Evolutionary conservation across 2,329 filamentous ascomycete genomes (phyloP).

Genomic region (Clonostachys rosea): DNA sequence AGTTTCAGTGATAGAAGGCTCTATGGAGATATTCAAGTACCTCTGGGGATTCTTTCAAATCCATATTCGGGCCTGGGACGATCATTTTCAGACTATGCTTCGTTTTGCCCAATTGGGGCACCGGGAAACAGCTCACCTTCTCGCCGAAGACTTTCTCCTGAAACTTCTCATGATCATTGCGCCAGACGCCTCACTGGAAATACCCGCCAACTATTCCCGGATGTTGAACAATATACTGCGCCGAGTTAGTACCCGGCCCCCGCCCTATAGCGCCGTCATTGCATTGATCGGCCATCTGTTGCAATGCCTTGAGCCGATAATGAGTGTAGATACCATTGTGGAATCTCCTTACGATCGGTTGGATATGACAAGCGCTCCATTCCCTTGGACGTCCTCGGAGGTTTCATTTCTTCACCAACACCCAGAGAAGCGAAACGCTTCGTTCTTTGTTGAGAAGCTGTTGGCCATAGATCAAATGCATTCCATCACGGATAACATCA

Average conservation of each 20-base stretch:
- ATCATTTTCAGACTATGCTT: slow-evolving; percentile 69
- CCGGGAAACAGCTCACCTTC: slow-evolving; percentile 50
- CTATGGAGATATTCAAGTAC: slow-evolving; percentile 43
- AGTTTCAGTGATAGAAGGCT: slow-evolving; percentile 24
- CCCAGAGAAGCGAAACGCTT: slow-evolving; percentile 20
- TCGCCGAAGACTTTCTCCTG: slow-evolving; percentile 57
- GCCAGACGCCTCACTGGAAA: slow-evolving; percentile 48
- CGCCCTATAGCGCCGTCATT: slow-evolving; percentile 50
- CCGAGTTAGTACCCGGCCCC: slow-evolving; percentile 41
- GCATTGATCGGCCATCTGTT: slow-evolving; percentile 41
- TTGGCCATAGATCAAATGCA: slow-evolving; percentile 56
- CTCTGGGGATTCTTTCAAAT: slow-evolving; percentile 61
- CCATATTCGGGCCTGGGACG: slow-evolving; percentile 65
- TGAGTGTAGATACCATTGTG: slow-evolving; percentile 26
- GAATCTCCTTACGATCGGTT: slow-evolving; percentile 33
- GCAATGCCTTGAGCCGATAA: slow-evolving; percentile 29
- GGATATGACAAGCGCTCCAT: slow-evolving; percentile 19
- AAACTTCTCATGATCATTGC: slow-evolving; percentile 55
- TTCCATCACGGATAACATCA: slow-evolving; percentile 45
- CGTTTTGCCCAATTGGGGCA: slow-evolving; percentile 60
- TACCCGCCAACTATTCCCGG: slow-evolving; percentile 49
- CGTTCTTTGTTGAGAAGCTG: slow-evolving; percentile 63
- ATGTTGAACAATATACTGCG: slow-evolving; percentile 49
- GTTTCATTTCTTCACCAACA: slow-evolving; percentile 37
- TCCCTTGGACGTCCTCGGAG: slow-evolving; percentile 42